Percentiles rank a stretch among this genome's conserved stretches.
These are phyloP conservation scores for Theileria orientalis DNA, from an alignment of 169 alveolate species.

Conservation along the genomic window DNA sequence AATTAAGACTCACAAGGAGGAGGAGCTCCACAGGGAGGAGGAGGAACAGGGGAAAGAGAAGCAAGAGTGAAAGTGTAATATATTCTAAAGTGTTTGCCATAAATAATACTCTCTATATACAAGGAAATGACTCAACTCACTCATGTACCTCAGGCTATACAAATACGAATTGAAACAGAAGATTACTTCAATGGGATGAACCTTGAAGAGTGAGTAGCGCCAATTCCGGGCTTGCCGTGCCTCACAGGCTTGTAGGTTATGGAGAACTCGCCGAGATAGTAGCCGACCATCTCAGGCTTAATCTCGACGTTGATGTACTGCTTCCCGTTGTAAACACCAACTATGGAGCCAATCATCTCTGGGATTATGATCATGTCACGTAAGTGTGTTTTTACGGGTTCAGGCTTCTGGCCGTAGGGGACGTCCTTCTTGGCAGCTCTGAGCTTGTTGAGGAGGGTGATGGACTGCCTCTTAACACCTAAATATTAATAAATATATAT, in stretches of 20 bases:
- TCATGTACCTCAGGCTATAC: background rate
- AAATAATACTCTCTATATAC: background rate
- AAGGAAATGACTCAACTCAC: no score
- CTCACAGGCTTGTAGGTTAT: slow-evolving; percentile 97
- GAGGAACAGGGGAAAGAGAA: slow-evolving; percentile 3
- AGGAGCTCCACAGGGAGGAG: slow-evolving; percentile 64
- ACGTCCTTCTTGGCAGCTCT: slow-evolving; percentile 89
- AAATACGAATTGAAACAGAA: background rate
- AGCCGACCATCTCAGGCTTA: slow-evolving; percentile 99
- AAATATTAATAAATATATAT: background rate
- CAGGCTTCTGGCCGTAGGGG: slow-evolving; percentile 92
- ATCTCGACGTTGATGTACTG: slow-evolving; percentile 95
- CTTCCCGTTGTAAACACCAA: slow-evolving; percentile 97
- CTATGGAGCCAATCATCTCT: slow-evolving; percentile 96
- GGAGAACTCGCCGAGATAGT: slow-evolving; percentile 98
- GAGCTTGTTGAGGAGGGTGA: slow-evolving; percentile 91
- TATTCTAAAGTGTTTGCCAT: background rate
- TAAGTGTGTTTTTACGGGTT: slow-evolving; percentile 94
- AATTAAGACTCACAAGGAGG: slow-evolving; percentile 82
- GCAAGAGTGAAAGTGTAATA: background rate
- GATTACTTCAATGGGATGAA: slow-evolving; percentile 89
- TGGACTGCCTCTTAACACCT: slow-evolving; percentile 86
- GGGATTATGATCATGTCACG: slow-evolving; percentile 94
- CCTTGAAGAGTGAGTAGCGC: slow-evolving; percentile 94
- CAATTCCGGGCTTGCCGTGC: slow-evolving; percentile 99